phyloP scores from a whole-genome alignment of 495 filamentous ascomycete genomes.

The Lasiosphaeriaceae sp. region DNA sequence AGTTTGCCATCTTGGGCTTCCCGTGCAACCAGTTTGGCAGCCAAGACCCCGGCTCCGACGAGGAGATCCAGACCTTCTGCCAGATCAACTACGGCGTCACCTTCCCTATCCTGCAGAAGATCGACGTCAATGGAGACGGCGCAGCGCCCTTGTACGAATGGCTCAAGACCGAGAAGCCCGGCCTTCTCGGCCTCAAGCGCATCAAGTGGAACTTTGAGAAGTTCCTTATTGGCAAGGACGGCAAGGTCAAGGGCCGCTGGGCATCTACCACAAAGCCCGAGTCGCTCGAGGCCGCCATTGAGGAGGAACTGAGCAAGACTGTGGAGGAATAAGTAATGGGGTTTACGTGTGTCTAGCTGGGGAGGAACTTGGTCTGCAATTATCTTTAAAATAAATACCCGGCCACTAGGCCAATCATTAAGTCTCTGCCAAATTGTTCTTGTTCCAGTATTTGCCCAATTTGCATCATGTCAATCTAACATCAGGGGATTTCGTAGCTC shows the following conservation, averaged over 20 bases:
- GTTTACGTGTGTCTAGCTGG: background rate
- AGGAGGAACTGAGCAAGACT: constrained; percentile 60
- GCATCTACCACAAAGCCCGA: constrained; percentile 84
- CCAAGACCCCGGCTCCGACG: constrained; percentile 86
- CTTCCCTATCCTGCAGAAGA: constrained; percentile 89
- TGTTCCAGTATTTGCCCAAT: no score
- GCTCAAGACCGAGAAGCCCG: constrained; percentile 82
- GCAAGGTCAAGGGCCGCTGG: constrained; percentile 77
- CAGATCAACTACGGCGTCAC: constrained; percentile 90
- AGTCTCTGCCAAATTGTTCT: no score
- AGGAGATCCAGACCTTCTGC: constrained; percentile 91
- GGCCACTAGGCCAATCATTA: no score
- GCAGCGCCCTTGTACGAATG: constrained; percentile 81
- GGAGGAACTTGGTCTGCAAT: background rate
- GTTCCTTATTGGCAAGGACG: constrained; percentile 84
- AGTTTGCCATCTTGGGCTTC: constrained; percentile 88
- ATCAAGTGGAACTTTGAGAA: constrained; percentile 99
- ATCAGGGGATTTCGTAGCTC: no score
- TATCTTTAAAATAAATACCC: no score
- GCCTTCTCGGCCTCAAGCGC: constrained; percentile 77
- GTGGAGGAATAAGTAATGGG: background rate
- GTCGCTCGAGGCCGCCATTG: constrained; percentile 64
- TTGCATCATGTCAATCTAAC: no score
- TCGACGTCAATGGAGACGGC: constrained; percentile 83
- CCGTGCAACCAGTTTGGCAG: constrained; percentile 96